Base-by-base conservation (phyloP, 1,284 basidiomycete genomes). In the Sphaerobolus stellatus region DNA sequence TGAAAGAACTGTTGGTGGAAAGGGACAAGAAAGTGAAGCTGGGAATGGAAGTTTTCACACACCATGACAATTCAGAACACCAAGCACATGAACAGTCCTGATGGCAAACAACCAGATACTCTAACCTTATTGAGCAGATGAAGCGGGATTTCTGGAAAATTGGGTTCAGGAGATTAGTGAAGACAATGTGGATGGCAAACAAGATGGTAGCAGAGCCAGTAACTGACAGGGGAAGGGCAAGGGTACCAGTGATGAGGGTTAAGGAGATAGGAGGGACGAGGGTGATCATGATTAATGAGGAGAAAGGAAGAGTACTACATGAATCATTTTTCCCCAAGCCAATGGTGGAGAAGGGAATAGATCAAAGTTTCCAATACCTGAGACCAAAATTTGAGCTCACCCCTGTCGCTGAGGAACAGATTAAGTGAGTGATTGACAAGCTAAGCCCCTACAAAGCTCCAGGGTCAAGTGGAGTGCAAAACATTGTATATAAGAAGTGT, bases 201-300 rank as follows among this genome's bases (percentile, higher is more conserved):
- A 54, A 47, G 6, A 68, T 64, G 46, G 47, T 70, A 4, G 60
- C 62, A 5, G 55, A 59, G 14, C 62, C 61, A 34, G 33, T 56
- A 16, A 54, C 53, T 0, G 68, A 71, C 44, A 64, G 66, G 4
- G 64, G 64, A 4, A 45, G 52, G 5, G 54, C 62, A 2, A 33
- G 64, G 5, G 64, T 73, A 1, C 70, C 69, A 0, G 62, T 61
- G 0, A 56, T 73, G 6, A 61, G 59, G 49, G n/a, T n/a, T n/a
- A n/a, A n/a, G n/a, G n/a, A n/a, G n/a, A n/a, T n/a, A n/a, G n/a
- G n/a, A 11, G 48, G 22, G 18, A 30, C n/a, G 14, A 28, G 8
- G 9, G 46, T 33, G 25, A 48, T 31, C 69, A 61, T 71, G 71
- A 50, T 69, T 65, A 56, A 75, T 64, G 59, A 76, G 65, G 57